Conservation (phyloP, 1,284 basidiomycete genomes). For the Salmacisia buchloeana region DNA sequence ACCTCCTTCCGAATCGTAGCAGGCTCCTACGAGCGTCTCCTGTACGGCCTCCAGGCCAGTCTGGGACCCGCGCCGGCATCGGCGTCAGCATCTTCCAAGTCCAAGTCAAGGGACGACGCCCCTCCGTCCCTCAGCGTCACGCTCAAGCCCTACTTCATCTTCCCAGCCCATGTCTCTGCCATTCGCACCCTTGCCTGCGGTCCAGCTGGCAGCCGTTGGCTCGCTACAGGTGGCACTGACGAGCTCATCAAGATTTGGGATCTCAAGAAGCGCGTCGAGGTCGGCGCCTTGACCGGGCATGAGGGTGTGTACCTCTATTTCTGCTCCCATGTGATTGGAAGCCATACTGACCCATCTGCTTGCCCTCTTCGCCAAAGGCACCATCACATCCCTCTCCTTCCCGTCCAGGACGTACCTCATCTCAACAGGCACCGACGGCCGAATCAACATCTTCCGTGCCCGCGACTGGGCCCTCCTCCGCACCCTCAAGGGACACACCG, state of each 20-base stretch:
- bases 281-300: slow-evolving; percentile 87
- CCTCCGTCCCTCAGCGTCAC: slow-evolving; percentile 22
- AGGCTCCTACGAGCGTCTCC: slow-evolving; percentile 89
- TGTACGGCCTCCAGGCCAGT: slow-evolving; percentile 79
- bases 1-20: slow-evolving; percentile 71
- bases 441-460: slow-evolving; percentile 81
- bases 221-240: slow-evolving; percentile 87
- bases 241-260: slow-evolving; percentile 99
- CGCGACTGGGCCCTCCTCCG: slow-evolving; percentile 89
- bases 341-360: background rate
- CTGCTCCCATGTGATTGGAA: background rate
- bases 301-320: slow-evolving; percentile 61
- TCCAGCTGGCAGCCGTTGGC: slow-evolving; percentile 73
- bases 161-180: slow-evolving; percentile 89
- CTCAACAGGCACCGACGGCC: slow-evolving; percentile 70
- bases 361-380: slow-evolving; percentile 58
- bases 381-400: slow-evolving; percentile 82
- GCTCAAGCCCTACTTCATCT: slow-evolving; percentile 82
- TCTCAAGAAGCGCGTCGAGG: slow-evolving; percentile 76
- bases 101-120: background rate
- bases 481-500: slow-evolving; percentile 84
- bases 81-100: slow-evolving; percentile 20
- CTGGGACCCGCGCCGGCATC: slow-evolving; percentile 48
- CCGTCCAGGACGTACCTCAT: slow-evolving; percentile 82
- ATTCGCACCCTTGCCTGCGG: slow-evolving; percentile 67